Conservation (phyloP, 2,329 filamentous ascomycete species). For the Dryadomyces quercivorus region DNA sequence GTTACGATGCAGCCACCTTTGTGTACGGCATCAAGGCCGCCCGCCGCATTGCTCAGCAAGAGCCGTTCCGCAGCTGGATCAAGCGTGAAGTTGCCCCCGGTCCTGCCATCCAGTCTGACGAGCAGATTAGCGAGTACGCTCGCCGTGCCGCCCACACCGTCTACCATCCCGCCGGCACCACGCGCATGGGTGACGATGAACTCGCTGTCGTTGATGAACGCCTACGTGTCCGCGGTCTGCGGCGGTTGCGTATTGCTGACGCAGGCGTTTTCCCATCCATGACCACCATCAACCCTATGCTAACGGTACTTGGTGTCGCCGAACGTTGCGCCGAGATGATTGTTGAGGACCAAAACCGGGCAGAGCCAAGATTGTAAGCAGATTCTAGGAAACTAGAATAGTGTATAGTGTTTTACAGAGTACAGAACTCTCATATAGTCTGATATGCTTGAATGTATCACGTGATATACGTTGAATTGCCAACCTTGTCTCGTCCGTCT, state of each 20-base stretch:
- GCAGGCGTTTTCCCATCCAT: constrained; percentile 14
- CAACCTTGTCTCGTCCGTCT: too few species aligned
- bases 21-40: constrained; percentile 12
- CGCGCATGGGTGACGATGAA: constrained; percentile 13
- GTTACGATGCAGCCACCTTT: constrained; percentile 21
- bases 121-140: constrained; percentile 13
- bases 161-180: constrained; percentile 14
- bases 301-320: constrained; percentile 73
- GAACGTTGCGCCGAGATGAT: constrained; percentile 80
- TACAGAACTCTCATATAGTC: too few species aligned
- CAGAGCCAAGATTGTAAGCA: constrained; percentile 5
- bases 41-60: constrained; percentile 10
- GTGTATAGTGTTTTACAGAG: too few species aligned
- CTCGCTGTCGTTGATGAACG: constrained; percentile 12
- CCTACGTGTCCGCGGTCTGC: constrained; percentile 23
- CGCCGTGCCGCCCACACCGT: constrained; percentile 11
- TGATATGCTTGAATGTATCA: too few species aligned
- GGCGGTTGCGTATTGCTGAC: constrained; percentile 13
- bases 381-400: not conserved
- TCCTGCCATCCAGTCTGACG: constrained; percentile 47
- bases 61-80: constrained; percentile 12
- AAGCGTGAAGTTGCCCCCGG: constrained; percentile 42
- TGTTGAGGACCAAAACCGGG: constrained; percentile 45
- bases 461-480: too few species aligned
- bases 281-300: constrained; percentile 32